phyloP scores from a whole-genome alignment of 805 yeast genomes.

The Yamadazyma laniorum region DNA sequence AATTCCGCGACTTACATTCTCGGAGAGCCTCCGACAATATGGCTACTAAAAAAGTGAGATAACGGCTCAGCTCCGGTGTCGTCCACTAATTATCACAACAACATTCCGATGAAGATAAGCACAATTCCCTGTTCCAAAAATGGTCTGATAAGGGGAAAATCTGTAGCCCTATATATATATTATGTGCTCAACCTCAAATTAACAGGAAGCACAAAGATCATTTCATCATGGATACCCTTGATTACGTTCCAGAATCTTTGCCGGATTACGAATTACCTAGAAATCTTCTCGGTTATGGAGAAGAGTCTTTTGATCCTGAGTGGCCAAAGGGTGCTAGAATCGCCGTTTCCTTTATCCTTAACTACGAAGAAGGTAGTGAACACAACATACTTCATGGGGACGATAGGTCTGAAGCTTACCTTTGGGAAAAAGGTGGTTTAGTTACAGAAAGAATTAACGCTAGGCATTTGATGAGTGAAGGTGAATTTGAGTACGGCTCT shows the following conservation, averaged over 20 bases:
- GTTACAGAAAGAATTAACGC: conserved; percentile 12
- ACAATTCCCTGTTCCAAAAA: no score
- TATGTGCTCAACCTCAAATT: no score
- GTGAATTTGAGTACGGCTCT: conserved; percentile 33
- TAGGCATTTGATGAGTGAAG: conserved; percentile 27
- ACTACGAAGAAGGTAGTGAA: conserved; percentile 37
- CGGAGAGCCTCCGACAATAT: no score
- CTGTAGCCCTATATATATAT: no score
- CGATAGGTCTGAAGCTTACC: conserved; percentile 16
- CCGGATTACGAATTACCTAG: conserved; percentile 17
- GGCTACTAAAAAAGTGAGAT: no score
- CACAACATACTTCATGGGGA: conserved; percentile 28
- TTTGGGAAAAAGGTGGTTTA: conserved; percentile 17
- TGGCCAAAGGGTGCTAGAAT: conserved; percentile 34
- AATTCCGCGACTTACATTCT: no score
- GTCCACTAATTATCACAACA: no score
- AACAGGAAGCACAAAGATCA: no score
- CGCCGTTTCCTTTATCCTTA: conserved; percentile 28
- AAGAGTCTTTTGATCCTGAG: conserved; percentile 22
- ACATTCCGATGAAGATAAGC: no score
- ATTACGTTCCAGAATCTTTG: conserved; percentile 1
- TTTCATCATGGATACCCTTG: conserved; percentile 8
- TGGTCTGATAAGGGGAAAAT: no score
- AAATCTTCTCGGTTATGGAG: conserved; percentile 30
- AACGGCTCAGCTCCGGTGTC: no score